phyloP scores from a whole-genome alignment of 768 basidiomycete genomes.

The Tulasnella sp. region DNA sequence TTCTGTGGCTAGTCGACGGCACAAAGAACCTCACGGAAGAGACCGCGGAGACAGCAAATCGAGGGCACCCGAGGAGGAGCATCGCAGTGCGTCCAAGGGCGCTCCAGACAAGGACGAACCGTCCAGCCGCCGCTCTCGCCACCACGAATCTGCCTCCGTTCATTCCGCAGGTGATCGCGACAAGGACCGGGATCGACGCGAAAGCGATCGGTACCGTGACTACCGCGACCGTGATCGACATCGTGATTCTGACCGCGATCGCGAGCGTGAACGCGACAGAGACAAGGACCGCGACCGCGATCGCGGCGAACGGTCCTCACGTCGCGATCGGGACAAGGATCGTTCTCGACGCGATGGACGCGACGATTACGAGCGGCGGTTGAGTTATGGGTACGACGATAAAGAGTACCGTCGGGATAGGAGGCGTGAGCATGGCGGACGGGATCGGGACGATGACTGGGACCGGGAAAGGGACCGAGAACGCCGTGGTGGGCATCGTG shows the following conservation, averaged over 20 bases:
- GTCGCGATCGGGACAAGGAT: slow-evolving; percentile 14
- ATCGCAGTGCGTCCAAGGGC: not conserved
- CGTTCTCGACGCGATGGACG: slow-evolving; percentile 17
- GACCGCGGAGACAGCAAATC: not conserved
- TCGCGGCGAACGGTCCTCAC: slow-evolving; percentile 1
- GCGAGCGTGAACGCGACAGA: slow-evolving; percentile 13
- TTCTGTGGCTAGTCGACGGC: slow-evolving; percentile 61
- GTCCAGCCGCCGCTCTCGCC: not conserved
- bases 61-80: not conserved
- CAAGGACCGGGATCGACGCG: slow-evolving; percentile 29
- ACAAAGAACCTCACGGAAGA: not conserved
- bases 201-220: slow-evolving; percentile 19
- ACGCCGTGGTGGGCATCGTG: slow-evolving; percentile 17
- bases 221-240: slow-evolving; percentile 29
- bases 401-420: slow-evolving; percentile 25
- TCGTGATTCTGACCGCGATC: slow-evolving; percentile 21
- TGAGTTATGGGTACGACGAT: slow-evolving; percentile 33
- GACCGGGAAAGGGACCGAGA: slow-evolving; percentile 14
- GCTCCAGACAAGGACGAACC: not conserved
- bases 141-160: slow-evolving; percentile 1
- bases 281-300: slow-evolving; percentile 16
- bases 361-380: slow-evolving; percentile 20
- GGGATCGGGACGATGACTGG: slow-evolving; percentile 32
- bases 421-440: slow-evolving; percentile 29
- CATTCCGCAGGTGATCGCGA: not conserved